Evolutionary conservation across 805 yeast species (phyloP), one percentile per base, ranked within the genome.

Genomic region (Sungouiozyma ichnusensis): DNA sequence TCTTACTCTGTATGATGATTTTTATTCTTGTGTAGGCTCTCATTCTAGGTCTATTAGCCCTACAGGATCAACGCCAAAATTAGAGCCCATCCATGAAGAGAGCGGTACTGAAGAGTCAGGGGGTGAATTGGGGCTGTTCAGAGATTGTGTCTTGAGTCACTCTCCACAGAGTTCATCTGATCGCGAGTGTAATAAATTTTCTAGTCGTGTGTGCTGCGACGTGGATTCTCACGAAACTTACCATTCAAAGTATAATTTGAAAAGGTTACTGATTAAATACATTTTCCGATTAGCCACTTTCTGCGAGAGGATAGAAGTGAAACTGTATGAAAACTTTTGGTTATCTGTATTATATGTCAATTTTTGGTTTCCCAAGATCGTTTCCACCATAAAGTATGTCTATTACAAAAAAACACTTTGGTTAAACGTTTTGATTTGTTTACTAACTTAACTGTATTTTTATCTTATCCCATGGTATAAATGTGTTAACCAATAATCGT

Each of bases 261-360:
- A 24, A 24, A 24, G 29, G 11, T 7, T 24, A 6, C 11, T 24
- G 11, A 11, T 24, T 6, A 24, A 6, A 11, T 24, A 24, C 29
- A 24, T 24, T 24, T 24, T 24, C 29, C 29, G 11, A 24, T 11
- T 24, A 24, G 29, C 29, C 29, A 24, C 29, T 24, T 24, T 24
- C 29, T 24, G 29, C 29, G 29, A 24, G 29, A 11, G 9, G 9
- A 24, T 51, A 4, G 57, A 56, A 40, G 31, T 46, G 6, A 48
- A 41, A 27, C 3, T 44, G 18, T 52, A 53, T 24, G 57, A 54
- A 35, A 44, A 47, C 11, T 44, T 56, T 32, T 56, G 60, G 54
- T 40, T 49, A 9, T 36, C 47, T 16, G 33, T 55, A 11, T 40
- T 54, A 4, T 49, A 53, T 40, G 31, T 52, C 31, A 52, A 54